These are phyloP conservation scores for Dipodascus geniculatus DNA, from an alignment of 805 yeast genomes.

Conservation along the genomic window DNA sequence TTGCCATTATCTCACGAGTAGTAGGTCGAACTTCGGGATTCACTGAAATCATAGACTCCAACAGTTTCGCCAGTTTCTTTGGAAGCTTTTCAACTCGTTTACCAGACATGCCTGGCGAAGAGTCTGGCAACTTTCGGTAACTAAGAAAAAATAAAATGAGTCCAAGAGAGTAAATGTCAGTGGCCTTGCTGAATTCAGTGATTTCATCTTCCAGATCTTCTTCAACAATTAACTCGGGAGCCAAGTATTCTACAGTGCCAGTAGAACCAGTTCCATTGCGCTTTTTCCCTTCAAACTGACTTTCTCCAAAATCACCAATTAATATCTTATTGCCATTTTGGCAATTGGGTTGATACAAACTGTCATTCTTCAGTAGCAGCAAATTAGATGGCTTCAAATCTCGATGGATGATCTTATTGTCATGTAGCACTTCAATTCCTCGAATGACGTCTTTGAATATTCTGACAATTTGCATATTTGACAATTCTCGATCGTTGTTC, in stretches of 20 bases:
- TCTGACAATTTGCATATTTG: not conserved
- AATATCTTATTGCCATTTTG: slow-evolving; percentile 32
- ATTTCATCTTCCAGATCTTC: slow-evolving; percentile 10
- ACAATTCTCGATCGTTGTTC: not conserved
- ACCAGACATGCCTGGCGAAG: slow-evolving; percentile 13
- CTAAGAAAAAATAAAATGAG: slow-evolving; percentile 69
- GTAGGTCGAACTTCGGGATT: slow-evolving; percentile 32
- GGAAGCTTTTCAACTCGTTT: slow-evolving; percentile 24
- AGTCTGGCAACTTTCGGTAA: slow-evolving; percentile 59
- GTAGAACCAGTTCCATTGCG: slow-evolving; percentile 71
- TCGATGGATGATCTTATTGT: slow-evolving; percentile 68
- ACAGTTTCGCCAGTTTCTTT: slow-evolving; percentile 25
- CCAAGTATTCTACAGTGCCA: slow-evolving; percentile 79
- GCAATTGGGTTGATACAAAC: slow-evolving; percentile 34
- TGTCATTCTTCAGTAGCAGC: slow-evolving; percentile 31
- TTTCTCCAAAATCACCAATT: slow-evolving; percentile 86
- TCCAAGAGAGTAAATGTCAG: slow-evolving; percentile 78
- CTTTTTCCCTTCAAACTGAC: slow-evolving; percentile 56
- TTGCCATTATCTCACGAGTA: slow-evolving; percentile 29
- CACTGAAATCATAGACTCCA: slow-evolving; percentile 29
- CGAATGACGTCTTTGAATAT: slow-evolving; percentile 40
- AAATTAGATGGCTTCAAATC: slow-evolving; percentile 88
- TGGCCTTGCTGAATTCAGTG: slow-evolving; percentile 53
- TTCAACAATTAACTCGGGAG: slow-evolving; percentile 57
- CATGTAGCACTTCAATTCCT: slow-evolving; percentile 66